Base-by-base conservation (phyloP, 2,329 filamentous ascomycete species). In the Amphichorda felina region DNA sequence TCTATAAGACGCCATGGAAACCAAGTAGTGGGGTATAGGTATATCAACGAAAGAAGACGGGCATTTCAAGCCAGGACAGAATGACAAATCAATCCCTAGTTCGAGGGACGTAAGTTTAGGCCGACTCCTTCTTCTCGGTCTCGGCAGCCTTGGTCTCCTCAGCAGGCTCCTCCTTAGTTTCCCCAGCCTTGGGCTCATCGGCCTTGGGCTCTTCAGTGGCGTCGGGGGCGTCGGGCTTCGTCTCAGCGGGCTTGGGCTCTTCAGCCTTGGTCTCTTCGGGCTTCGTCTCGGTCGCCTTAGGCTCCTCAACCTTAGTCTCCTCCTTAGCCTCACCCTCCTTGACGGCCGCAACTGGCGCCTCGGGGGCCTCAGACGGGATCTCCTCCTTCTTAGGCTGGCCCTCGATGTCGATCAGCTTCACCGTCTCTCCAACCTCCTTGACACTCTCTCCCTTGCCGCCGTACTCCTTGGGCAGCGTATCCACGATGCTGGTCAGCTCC, bases 381-480 rank as follows among this genome's bases (percentile, higher is more conserved):
- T 19, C 19, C 14, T 34, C 35, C 34, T 40, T 37, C 13, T 24
- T 17, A 4, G n/a, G 8, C 15, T 26, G 17, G 24, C 25, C 27
- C 26, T 35, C 27, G 16, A 13, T 33, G 5, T 49, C 47, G 6
- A 40, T 43, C 16, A 61, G 41, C 21, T 45, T 34, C 18, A 63
- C 49, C 2, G 51, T 48, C 25, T 51, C 38, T 9, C 54, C 59
- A 19, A 17, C 25, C 11, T 59, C 53, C 45, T 56, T 61, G 37
- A 63, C 57, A 28, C 50, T 56, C 11, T 52, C 48, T 33, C 74
- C 80, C 46, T 78, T 77, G 18, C 88, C 89, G 38, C 88, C 89
- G 51, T 95, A 95, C 41, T 71, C 75, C 44, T 70, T 68, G 2
- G 87, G 86, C 33, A 95, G 61, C 31, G 72, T 68, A 33, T 71